These are phyloP conservation scores for Fusarium domesticum DNA, from an alignment of 2,329 filamentous ascomycete species.

Conservation along the genomic window DNA sequence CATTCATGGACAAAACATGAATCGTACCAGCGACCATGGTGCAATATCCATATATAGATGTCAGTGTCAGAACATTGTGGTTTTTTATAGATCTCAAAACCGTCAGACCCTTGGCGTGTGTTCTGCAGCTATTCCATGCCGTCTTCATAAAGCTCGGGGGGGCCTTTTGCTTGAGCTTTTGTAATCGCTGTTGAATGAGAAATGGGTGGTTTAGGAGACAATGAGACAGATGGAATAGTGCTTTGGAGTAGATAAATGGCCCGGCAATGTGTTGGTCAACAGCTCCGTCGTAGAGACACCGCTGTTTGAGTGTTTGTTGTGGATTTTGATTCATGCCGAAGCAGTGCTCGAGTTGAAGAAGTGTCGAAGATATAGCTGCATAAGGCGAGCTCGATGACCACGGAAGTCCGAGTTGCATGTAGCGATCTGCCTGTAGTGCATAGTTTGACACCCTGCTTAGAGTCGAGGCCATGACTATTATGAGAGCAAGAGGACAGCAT, in stretches of 20 bases:
- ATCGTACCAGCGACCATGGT: constrained; percentile 2
- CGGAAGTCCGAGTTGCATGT: background rate
- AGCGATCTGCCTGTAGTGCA: background rate
- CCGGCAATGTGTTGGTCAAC: background rate
- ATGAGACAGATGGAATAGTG: constrained; percentile 2
- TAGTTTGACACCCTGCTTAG: background rate
- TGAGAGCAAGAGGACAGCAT: constrained; percentile 1
- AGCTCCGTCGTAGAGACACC: background rate
- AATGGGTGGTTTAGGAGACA: constrained; percentile 2
- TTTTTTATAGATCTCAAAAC: background rate
- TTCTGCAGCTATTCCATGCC: background rate
- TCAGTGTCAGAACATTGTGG: constrained; percentile 1
- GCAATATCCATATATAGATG: background rate
- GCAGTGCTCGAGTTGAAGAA: background rate
- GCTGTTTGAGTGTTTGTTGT: background rate
- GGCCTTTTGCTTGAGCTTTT: background rate
- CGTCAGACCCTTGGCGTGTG: background rate
- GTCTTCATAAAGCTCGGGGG: background rate
- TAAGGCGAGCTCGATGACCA: background rate
- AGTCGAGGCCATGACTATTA: constrained; percentile 1
- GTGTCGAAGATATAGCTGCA: background rate
- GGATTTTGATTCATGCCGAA: constrained; percentile 1
- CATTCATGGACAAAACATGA: constrained; percentile 1
- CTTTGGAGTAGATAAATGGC: constrained; percentile 1
- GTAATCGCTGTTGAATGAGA: constrained; percentile 1